Base-by-base conservation (phyloP, 2,329 filamentous ascomycete species). In the Aspergillus arachidicola region DNA sequence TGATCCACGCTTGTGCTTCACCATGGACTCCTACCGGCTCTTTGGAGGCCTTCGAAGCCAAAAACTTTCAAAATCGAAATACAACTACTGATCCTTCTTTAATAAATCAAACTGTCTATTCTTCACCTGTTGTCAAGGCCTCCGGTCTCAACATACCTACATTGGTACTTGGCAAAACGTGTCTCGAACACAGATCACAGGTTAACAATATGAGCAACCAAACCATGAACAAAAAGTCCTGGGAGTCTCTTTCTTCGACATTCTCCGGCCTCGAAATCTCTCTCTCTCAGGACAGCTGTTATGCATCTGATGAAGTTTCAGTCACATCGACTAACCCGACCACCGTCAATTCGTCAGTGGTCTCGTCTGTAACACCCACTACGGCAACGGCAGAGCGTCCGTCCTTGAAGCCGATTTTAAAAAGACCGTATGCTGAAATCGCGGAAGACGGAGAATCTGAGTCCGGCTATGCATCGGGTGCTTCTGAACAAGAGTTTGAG, bases 401-500 rank as follows among this genome's bases (percentile, higher is more conserved):
- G 16, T 63, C 68, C 28, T 66, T 75, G 60, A 78, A 77, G 63
- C 71, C 75, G 12, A 78, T 77, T 38, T 58, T 78, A 51, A 78
- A 78, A 61, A 76, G 75, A 41, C 66, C 73, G 14, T 72, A 66
- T 53, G 60, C 69, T 26, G 66, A 71, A 55, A 51, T 72, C 28
- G 65, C 71, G 64, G 69, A 72, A 58, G 72, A 68, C 46, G 66
- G 62, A 63, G 71, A 70, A 23, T 76, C 71, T 4, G 76, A 78
- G 61, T 78, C 76, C n/a, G 77, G 76, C 34, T 79, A 79, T 63
- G 76, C 73, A 50, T 75, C 77, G 7, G 76, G 77, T 59, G 70
- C 63, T 23, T 74, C 74, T 53, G 74, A 74, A 45, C 67, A 63
- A 23, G 76, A 61, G 36, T 64, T 62, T 50, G 65, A 65, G 1